A percentile compares a stretch with the other conserved stretches of the same genome.
Conservation (phyloP, 306 rosid species). For the Adenanthera pavonina region DNA sequence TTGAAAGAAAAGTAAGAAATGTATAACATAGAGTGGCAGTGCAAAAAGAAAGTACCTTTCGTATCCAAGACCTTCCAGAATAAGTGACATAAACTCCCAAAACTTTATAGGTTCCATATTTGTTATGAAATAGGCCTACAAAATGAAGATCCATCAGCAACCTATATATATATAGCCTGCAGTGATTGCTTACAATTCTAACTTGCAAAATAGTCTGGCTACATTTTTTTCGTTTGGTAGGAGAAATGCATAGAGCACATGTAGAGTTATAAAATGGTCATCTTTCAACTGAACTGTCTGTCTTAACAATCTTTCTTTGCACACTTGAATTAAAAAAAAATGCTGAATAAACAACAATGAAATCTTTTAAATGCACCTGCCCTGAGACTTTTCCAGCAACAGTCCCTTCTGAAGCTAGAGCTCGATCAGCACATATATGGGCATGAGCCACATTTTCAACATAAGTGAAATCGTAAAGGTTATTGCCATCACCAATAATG, state of each 20-base stretch:
- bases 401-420: slow-evolving; percentile 74
- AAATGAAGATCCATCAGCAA: slow-evolving; percentile 40
- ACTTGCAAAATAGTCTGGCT: slow-evolving; percentile 15
- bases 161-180: not conserved
- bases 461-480: slow-evolving; percentile 84
- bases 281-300: slow-evolving; percentile 16
- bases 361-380: slow-evolving; percentile 57
- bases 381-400: slow-evolving; percentile 88
- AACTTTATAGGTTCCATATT: slow-evolving; percentile 90
- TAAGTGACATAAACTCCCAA: slow-evolving; percentile 88
- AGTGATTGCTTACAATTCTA: slow-evolving; percentile 24
- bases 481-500: slow-evolving; percentile 90
- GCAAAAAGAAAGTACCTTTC: slow-evolving; percentile 59
- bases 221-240: not conserved
- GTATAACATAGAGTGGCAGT: slow-evolving; percentile 16
- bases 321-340: not conserved
- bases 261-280: slow-evolving; percentile 18
- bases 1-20: slow-evolving; percentile 16
- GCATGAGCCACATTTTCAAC: slow-evolving; percentile 97
- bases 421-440: slow-evolving; percentile 90
- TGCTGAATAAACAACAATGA: not conserved
- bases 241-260: slow-evolving; percentile 17
- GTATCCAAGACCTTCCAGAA: slow-evolving; percentile 92
- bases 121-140: slow-evolving; percentile 96
- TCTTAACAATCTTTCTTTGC: not conserved